A percentile compares a stretch with the other conserved stretches of the same genome.
Conservation (phyloP, 108 stramenopile species). For the Fistulifera solaris region DNA sequence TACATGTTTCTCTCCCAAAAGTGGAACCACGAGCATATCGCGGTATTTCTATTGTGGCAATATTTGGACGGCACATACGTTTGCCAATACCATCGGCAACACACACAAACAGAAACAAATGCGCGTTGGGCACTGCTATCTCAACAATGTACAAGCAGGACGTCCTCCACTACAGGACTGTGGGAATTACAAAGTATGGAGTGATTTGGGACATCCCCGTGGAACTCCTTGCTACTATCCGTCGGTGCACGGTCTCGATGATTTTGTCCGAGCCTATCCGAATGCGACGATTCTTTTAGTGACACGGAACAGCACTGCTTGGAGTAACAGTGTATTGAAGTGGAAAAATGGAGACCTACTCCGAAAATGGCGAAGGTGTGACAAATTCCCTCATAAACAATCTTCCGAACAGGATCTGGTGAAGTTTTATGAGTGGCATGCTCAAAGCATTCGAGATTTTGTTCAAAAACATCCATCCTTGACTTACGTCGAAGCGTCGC, state of each 20-base stretch:
- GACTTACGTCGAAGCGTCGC: conserved; percentile 39
- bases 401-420: neutral
- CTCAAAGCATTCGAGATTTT: conserved; percentile 40
- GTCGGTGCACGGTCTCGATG: conserved; percentile 11
- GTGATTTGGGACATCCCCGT: conserved; percentile 4
- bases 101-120: neutral
- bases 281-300: conserved; percentile 10
- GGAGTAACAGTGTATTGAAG: conserved; percentile 5
- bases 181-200: conserved; percentile 9
- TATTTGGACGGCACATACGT: neutral
- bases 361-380: conserved; percentile 1
- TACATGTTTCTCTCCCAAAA: conserved; percentile 9
- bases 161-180: conserved; percentile 10
- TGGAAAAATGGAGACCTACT: conserved; percentile 8
- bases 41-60: conserved; percentile 10
- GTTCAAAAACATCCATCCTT: conserved; percentile 32
- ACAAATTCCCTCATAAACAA: neutral
- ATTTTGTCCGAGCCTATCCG: conserved; percentile 8
- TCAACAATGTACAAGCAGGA: conserved; percentile 2
- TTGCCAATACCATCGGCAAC: neutral
- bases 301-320: conserved; percentile 6
- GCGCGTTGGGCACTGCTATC: conserved; percentile 8
- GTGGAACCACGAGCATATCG: conserved; percentile 7
- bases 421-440: conserved; percentile 40
- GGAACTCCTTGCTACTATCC: conserved; percentile 12